Evolutionary conservation across 2,329 filamentous ascomycete species (phyloP).

Genomic region (Laburnicola sp.): DNA sequence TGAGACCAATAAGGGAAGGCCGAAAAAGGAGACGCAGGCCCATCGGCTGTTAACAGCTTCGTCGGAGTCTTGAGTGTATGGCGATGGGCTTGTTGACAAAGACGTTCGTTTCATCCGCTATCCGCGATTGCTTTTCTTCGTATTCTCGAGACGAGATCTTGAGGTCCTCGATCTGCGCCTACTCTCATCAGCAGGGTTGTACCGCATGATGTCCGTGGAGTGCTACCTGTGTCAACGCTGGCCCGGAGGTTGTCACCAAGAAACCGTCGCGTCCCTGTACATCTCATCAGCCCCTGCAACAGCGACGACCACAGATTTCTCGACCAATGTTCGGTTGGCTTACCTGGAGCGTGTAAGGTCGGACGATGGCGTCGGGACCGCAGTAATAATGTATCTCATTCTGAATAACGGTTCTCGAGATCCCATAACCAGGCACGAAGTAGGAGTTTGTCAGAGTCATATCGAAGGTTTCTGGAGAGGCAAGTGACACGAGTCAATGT

Average conservation of each 20-base stretch:
- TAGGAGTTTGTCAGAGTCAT: constrained; percentile 45
- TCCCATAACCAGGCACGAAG: constrained; percentile 49
- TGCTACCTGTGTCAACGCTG: constrained; percentile 47
- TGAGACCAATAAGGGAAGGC: neutral
- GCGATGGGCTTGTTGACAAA: constrained; percentile 47
- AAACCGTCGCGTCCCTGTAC: constrained; percentile 48
- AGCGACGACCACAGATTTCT: constrained; percentile 1
- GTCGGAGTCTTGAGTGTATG: constrained; percentile 39
- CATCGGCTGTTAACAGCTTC: constrained; percentile 24
- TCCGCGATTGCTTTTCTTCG: constrained; percentile 47
- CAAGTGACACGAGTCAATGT: neutral
- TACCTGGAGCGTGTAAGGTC: constrained; percentile 50
- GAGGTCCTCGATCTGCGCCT: constrained; percentile 50
- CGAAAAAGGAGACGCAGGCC: neutral
- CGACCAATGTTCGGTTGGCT: constrained; percentile 1
- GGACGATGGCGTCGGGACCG: constrained; percentile 48
- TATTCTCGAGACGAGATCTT: constrained; percentile 47
- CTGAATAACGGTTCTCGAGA: constrained; percentile 50
- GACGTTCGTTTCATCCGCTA: constrained; percentile 38
- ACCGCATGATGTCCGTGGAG: neutral
- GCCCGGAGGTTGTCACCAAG: constrained; percentile 47
- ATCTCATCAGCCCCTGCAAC: constrained; percentile 20
- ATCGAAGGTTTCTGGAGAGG: neutral
- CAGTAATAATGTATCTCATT: constrained; percentile 50
- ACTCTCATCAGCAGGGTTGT: neutral